These are phyloP conservation scores for Penicillium soppii DNA, from an alignment of 495 filamentous ascomycete species.

Conservation along the genomic window DNA sequence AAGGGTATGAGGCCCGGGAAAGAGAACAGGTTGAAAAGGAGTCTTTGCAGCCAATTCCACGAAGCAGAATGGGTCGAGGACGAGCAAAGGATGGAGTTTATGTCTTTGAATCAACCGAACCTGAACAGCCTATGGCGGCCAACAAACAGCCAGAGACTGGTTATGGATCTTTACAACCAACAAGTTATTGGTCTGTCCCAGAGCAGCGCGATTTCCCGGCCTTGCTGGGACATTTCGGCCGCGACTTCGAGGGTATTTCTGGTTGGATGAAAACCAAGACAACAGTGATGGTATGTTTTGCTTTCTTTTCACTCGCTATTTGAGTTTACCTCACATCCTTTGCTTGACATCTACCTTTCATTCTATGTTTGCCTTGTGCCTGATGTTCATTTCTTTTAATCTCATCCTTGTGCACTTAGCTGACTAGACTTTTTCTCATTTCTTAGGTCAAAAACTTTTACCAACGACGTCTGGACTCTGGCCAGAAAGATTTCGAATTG, in stretches of 20 bases:
- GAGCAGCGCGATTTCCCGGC: slow-evolving; percentile 81
- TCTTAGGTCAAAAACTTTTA: slow-evolving; percentile 90
- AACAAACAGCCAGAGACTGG: slow-evolving; percentile 31
- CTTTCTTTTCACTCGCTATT: background rate
- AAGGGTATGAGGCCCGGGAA: slow-evolving; percentile 15
- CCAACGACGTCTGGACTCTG: slow-evolving; percentile 69
- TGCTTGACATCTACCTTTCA: background rate
- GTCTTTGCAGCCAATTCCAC: slow-evolving; percentile 17
- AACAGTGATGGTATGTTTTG: slow-evolving; percentile 75
- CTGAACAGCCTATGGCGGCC: slow-evolving; percentile 32
- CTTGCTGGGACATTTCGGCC: slow-evolving; percentile 79
- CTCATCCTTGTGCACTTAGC: background rate
- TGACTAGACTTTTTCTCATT: background rate
- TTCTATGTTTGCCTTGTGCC: background rate
- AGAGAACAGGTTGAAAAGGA: slow-evolving; percentile 31
- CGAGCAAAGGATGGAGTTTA: slow-evolving; percentile 40
- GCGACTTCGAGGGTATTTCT: slow-evolving; percentile 83
- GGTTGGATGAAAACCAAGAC: slow-evolving; percentile 89
- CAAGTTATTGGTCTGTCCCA: slow-evolving; percentile 97
- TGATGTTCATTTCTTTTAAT: background rate
- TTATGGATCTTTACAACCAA: slow-evolving; percentile 61
- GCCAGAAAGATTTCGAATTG: slow-evolving; percentile 66
- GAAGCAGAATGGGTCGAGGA: slow-evolving; percentile 33
- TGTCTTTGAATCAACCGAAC: slow-evolving; percentile 42
- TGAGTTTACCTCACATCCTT: background rate